phyloP scores from a whole-genome alignment of 257 asterid species.

The Penstemon eatonii region DNA sequence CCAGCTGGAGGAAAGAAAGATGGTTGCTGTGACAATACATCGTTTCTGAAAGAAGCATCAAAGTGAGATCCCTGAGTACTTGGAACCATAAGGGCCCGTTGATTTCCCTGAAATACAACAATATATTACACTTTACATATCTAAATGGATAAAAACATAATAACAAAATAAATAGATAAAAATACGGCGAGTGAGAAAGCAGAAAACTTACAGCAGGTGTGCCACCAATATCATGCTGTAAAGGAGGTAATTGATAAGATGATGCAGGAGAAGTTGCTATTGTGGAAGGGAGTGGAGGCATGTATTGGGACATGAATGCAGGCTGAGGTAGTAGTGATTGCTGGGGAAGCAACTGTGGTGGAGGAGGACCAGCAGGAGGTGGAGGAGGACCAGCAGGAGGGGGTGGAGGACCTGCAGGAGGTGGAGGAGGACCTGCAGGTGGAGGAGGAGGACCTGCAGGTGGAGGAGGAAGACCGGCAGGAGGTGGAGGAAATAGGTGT shows the following conservation, averaged over 20 bases:
- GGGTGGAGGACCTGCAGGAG: slow-evolving; percentile 42
- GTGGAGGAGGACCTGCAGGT: slow-evolving; percentile 37
- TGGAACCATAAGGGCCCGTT: slow-evolving; percentile 41
- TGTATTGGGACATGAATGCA: slow-evolving; percentile 47
- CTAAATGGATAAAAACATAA: not conserved
- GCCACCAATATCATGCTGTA: slow-evolving; percentile 50
- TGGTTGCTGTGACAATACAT: slow-evolving; percentile 52
- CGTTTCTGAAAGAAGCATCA: slow-evolving; percentile 52
- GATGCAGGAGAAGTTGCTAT: slow-evolving; percentile 41
- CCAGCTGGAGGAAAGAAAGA: slow-evolving; percentile 60
- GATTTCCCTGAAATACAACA: slow-evolving; percentile 61
- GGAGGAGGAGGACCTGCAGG: slow-evolving; percentile 29
- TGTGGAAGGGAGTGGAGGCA: slow-evolving; percentile 44
- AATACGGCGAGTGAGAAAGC: slow-evolving; percentile 15
- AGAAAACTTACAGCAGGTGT: slow-evolving; percentile 52
- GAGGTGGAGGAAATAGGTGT: slow-evolving; percentile 50
- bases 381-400: slow-evolving; percentile 30
- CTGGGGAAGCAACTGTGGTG: slow-evolving; percentile 42
- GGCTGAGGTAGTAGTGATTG: slow-evolving; percentile 62
- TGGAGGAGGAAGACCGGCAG: slow-evolving; percentile 49
- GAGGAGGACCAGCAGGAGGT: slow-evolving; percentile 24
- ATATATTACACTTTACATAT: slow-evolving; percentile 17
- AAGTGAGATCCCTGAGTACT: slow-evolving; percentile 46
- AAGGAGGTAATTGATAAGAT: slow-evolving; percentile 49
- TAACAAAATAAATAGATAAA: slow-evolving; percentile 21